phyloP scores from a whole-genome alignment of 352 stramenopile species.

The Globisporangium takayamanum region DNA sequence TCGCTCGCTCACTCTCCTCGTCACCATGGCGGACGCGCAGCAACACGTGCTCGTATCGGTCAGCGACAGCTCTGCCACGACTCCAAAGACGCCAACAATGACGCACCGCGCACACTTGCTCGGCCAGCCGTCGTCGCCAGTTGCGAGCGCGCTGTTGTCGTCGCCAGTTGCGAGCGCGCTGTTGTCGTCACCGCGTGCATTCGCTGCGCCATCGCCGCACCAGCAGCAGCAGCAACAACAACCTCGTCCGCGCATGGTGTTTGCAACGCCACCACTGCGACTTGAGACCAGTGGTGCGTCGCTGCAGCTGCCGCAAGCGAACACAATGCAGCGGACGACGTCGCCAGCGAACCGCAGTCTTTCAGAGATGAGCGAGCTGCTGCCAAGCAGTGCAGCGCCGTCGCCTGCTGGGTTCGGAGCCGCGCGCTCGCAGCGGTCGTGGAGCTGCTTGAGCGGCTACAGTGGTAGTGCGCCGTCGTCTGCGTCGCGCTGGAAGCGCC shows the following conservation, averaged over 20 bases:
- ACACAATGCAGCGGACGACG: constrained; percentile 5
- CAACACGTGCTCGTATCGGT: not conserved
- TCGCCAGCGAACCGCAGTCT: not conserved
- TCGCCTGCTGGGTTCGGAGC: constrained; percentile 5
- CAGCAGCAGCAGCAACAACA: constrained; percentile 7
- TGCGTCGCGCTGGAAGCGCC: constrained; percentile 16
- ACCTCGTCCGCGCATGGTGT: constrained; percentile 37
- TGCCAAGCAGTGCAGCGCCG: constrained; percentile 15
- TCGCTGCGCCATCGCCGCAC: constrained; percentile 8
- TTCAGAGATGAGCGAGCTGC: constrained; percentile 24
- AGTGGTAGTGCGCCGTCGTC: constrained; percentile 2
- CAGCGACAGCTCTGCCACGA: not conserved
- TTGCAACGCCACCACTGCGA: constrained; percentile 61
- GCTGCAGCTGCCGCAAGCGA: constrained; percentile 32
- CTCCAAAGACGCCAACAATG: too few relatives aligned
- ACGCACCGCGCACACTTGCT: constrained; percentile 1
- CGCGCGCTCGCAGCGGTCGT: constrained; percentile 17
- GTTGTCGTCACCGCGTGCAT: constrained; percentile 9
- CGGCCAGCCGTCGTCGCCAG: constrained; percentile 10
- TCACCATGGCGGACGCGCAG: not conserved
- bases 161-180: constrained; percentile 13
- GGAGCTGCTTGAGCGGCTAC: constrained; percentile 13
- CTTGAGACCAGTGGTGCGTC: constrained; percentile 43
- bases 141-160: constrained; percentile 13
- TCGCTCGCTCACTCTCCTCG: too few relatives aligned